Conservation (phyloP, 805 yeast genomes). For the Suhomyces sp. region DNA sequence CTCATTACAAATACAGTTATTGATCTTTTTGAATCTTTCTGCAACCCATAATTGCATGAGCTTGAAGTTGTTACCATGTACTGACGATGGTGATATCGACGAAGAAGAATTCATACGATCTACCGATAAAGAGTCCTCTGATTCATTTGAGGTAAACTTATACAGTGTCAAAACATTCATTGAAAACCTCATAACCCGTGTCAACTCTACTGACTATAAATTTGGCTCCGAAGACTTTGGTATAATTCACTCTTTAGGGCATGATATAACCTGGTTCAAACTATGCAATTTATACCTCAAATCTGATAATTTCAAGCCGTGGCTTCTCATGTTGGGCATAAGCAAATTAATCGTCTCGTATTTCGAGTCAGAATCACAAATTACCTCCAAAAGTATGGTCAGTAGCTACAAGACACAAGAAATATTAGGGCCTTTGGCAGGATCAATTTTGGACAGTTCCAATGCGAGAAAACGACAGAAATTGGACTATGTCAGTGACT, state of each 20-base stretch:
- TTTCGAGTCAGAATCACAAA: constrained; percentile 21
- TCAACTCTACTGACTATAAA: constrained; percentile 10
- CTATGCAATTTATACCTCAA: constrained; percentile 20
- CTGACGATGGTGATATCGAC: not conserved
- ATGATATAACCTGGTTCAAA: constrained; percentile 22
- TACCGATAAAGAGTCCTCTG: not conserved
- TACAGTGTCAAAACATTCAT: constrained; percentile 23
- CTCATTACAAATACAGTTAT: constrained; percentile 41
- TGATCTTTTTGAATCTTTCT: constrained; percentile 45
- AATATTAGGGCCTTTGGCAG: not conserved
- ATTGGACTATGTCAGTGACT: constrained; percentile 17
- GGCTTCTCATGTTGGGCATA: constrained; percentile 43
- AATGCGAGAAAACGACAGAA: constrained; percentile 25
- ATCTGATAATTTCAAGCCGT: constrained; percentile 23
- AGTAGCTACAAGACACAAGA: not conserved
- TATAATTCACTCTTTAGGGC: not conserved
- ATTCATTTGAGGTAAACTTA: constrained; percentile 7
- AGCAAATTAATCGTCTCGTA: constrained; percentile 29
- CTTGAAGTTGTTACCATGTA: constrained; percentile 18
- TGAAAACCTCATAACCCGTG: constrained; percentile 18
- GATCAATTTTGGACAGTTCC: not conserved
- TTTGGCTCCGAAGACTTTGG: constrained; percentile 15
- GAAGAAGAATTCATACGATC: constrained; percentile 11
- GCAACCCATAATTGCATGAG: constrained; percentile 36
- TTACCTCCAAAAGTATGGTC: not conserved